Evolutionary conservation across 2,329 filamentous ascomycete genomes (phyloP), one percentile per base, ranked within the genome.

Genomic region (Nigrospora osmanthi): DNA sequence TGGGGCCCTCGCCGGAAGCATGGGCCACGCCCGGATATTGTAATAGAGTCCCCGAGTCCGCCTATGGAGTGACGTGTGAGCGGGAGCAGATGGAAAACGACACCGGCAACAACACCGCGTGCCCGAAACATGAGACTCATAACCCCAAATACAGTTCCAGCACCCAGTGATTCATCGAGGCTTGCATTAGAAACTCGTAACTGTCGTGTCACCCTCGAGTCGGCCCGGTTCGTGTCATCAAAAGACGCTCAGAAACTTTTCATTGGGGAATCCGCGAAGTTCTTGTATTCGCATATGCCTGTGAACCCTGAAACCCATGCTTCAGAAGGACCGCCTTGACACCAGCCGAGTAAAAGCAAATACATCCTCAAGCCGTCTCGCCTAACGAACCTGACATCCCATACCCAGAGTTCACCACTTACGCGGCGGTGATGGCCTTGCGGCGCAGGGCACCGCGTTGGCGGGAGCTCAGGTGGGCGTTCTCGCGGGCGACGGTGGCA

Each of bases 391-490:
- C 50, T 57, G 51, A 58, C 52, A 57, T 49, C 52, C 39, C 44
- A 48, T 42, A 32, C 38, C 34, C 47, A 38, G 47, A 28, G 38
- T 14, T 14, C 16, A 35, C 35, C 45, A 52, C 65, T 69, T 81
- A 84, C 66, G 80, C 76, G 65, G 77, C 72, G 57, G 78, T 79
- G 66, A 85, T 77, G 65, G 80, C 80, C 71, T 76, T 71, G 69
- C 75, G 79, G 61, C 76, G 62, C 58, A 78, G 78, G 60, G 71
- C 69, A 68, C 89, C 93, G 69, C 90, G 89, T 83, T 98, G 93
- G 80, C 91, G 87, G 65, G 87, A 88, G 80, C 73, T 87, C 67
- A 98, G 80, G 71, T 84, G 87, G 56, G 70, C 63, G 23, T 28
- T 28, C 52, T 85, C 78, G 60, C 82, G 81, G 62, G 76, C 74